Percentiles rank a stretch among this genome's conserved stretches.
These are phyloP conservation scores for Purpureocillium lavendulum DNA, from an alignment of 2,329 filamentous ascomycete species.

Conservation along the genomic window DNA sequence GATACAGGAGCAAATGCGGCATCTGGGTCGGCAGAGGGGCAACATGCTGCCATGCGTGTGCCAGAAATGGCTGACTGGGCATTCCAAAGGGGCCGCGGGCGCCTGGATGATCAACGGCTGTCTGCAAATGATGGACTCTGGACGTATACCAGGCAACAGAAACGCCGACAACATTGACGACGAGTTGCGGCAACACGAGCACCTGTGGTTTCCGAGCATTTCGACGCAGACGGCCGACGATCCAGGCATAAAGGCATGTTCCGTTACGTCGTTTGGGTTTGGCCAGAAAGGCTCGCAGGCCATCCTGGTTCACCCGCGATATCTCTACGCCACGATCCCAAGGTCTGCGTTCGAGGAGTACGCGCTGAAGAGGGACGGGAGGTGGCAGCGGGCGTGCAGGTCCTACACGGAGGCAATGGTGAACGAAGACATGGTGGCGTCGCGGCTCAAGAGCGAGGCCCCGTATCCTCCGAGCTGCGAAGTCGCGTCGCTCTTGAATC, in stretches of 20 bases:
- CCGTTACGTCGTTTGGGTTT: conserved; percentile 91
- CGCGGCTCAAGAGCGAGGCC: no score
- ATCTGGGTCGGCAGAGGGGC: conserved; percentile 84
- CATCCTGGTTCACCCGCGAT: conserved; percentile 85
- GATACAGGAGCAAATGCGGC: conserved; percentile 81
- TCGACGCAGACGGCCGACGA: conserved; percentile 84
- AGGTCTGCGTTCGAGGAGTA: background rate
- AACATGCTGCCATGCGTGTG: conserved; percentile 87
- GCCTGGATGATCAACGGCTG: conserved; percentile 98
- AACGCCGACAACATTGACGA: conserved; percentile 92
- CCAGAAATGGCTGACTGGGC: conserved; percentile 93
- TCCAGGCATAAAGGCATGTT: conserved; percentile 90
- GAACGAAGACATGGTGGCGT: no score
- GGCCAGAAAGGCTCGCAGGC: conserved; percentile 92
- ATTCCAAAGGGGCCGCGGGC: conserved; percentile 91
- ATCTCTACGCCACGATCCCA: conserved; percentile 64
- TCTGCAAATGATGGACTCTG: conserved; percentile 80
- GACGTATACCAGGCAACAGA: conserved; percentile 87
- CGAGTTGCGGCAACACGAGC: conserved; percentile 86
- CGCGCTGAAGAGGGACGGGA: background rate
- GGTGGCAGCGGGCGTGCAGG: no score
- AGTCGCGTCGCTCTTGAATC: no score
- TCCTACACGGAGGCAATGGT: no score
- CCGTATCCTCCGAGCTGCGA: no score
- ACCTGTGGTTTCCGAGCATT: conserved; percentile 88